Evolutionary conservation across 371 early-diverging fungal genomes (phyloP).

Genomic region (Rhizopus sp.): DNA sequence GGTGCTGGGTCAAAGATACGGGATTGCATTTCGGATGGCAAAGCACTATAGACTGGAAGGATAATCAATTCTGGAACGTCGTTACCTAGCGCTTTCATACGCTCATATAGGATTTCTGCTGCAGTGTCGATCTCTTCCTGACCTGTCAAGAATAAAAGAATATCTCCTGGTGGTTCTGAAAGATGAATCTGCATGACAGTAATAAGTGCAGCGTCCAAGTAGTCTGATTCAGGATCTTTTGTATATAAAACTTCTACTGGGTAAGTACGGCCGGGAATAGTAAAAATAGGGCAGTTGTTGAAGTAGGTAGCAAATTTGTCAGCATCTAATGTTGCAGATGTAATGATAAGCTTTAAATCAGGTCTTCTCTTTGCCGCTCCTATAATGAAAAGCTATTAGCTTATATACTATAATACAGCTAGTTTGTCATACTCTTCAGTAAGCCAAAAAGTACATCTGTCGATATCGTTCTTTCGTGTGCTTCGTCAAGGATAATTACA

Average conservation of each 20-base stretch:
- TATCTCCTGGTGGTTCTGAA: slow-evolving; percentile 94
- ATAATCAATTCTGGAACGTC: slow-evolving; percentile 92
- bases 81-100: slow-evolving; percentile 96
- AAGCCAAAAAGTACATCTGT: slow-evolving; percentile 99
- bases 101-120: slow-evolving; percentile 87
- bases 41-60: slow-evolving; percentile 92
- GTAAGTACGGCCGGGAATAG: slow-evolving; percentile 95
- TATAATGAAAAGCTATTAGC: slow-evolving; percentile 3
- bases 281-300: slow-evolving; percentile 92
- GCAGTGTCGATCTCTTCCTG: slow-evolving; percentile 98
- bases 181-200: slow-evolving; percentile 97
- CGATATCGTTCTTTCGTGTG: slow-evolving; percentile 98
- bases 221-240: slow-evolving; percentile 94
- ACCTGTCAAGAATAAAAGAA: slow-evolving; percentile 98
- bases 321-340: slow-evolving; percentile 97
- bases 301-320: slow-evolving; percentile 93
- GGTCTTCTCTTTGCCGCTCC: slow-evolving; percentile 79
- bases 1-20: slow-evolving; percentile 95
- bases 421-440: slow-evolving; percentile 64
- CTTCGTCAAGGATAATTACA: slow-evolving; percentile 98
- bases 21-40: slow-evolving; percentile 93
- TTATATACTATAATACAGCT: no score
- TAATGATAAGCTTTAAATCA: slow-evolving; percentile 93
- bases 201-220: slow-evolving; percentile 90
- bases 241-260: slow-evolving; percentile 95